A percentile compares a stretch with the other conserved stretches of the same genome.
phyloP scores from a whole-genome alignment of 495 filamentous ascomycete species.

The Lepidopterella palustris region DNA sequence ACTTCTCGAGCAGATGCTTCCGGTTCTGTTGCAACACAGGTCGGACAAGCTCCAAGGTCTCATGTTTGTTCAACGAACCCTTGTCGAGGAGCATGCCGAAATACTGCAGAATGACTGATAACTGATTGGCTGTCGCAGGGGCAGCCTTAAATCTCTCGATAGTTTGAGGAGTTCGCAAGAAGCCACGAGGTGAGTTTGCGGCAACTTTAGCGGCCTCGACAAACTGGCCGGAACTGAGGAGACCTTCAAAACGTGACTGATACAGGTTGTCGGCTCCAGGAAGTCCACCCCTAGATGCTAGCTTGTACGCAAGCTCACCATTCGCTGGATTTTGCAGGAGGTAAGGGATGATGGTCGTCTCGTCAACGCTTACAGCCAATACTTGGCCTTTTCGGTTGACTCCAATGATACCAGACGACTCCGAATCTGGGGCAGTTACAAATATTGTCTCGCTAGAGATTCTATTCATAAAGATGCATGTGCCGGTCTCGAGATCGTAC shows the following conservation, averaged over 20 bases:
- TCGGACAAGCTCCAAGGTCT: constrained; percentile 87
- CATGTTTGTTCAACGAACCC: constrained; percentile 81
- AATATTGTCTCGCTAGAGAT: constrained; percentile 99
- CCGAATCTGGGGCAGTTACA: constrained; percentile 77
- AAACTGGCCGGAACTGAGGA: constrained; percentile 69
- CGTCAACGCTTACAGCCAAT: constrained; percentile 84
- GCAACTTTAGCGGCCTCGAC: constrained; percentile 88
- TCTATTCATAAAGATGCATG: constrained; percentile 99
- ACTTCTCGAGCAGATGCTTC: constrained; percentile 95
- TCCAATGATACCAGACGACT: constrained; percentile 81
- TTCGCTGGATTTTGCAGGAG: constrained; percentile 93
- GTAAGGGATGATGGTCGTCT: constrained; percentile 84
- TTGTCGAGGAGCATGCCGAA: constrained; percentile 97
- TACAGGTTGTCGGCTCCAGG: constrained; percentile 95
- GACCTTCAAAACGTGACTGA: constrained; percentile 81
- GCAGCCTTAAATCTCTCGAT: constrained; percentile 82
- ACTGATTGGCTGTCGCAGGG: constrained; percentile 64
- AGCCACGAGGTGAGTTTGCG: constrained; percentile 92
- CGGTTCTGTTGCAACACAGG: constrained; percentile 89
- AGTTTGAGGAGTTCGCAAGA: constrained; percentile 85
- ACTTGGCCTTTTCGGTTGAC: constrained; percentile 98
- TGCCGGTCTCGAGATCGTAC: constrained; percentile 92
- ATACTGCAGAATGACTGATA: constrained; percentile 93
- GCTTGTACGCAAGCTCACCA: constrained; percentile 82
- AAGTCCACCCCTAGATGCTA: constrained; percentile 88